A percentile compares a stretch with the other conserved stretches of the same genome.
These are phyloP conservation scores for Incumbomyces delicatus DNA, from an alignment of 2,329 filamentous ascomycete species.

Conservation along the genomic window DNA sequence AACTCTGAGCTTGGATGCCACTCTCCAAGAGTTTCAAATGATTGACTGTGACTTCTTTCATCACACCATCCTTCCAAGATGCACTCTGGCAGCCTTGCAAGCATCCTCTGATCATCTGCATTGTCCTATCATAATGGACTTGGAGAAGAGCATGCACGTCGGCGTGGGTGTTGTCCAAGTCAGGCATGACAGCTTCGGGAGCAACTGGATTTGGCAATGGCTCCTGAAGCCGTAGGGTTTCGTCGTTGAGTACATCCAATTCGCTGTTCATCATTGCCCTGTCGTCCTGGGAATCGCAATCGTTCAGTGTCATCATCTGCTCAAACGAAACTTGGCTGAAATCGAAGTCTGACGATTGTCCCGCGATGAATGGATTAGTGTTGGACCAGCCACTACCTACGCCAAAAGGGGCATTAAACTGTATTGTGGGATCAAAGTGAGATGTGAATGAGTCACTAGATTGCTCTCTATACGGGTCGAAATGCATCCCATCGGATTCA, in stretches of 20 bases:
- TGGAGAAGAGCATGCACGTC: slow-evolving; percentile 6
- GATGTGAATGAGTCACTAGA: not conserved
- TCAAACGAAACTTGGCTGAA: slow-evolving; percentile 2
- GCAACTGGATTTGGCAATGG: not conserved
- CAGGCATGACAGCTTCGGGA: not conserved
- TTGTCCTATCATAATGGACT: slow-evolving; percentile 3
- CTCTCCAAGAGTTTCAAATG: not conserved
- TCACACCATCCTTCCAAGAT: not conserved
- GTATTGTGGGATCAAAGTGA: not conserved
- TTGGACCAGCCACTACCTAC: not conserved
- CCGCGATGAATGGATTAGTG: not conserved
- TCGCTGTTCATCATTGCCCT: not conserved
- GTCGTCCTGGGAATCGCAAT: not conserved
- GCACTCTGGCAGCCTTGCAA: slow-evolving; percentile 1
- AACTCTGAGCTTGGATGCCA: slow-evolving; percentile 6
- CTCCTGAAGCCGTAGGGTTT: not conserved
- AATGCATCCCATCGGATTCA: not conserved
- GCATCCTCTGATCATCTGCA: slow-evolving; percentile 3
- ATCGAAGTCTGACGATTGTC: not conserved
- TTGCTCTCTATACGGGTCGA: not conserved
- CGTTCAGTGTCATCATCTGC: slow-evolving; percentile 1
- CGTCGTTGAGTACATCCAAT: slow-evolving; percentile 1
- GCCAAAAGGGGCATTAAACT: not conserved
- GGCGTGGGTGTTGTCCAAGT: not conserved
- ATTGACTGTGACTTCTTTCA: not conserved